These are phyloP conservation scores for Fusarium sp. DNA, from an alignment of 2,329 filamentous ascomycete species.

Conservation along the genomic window DNA sequence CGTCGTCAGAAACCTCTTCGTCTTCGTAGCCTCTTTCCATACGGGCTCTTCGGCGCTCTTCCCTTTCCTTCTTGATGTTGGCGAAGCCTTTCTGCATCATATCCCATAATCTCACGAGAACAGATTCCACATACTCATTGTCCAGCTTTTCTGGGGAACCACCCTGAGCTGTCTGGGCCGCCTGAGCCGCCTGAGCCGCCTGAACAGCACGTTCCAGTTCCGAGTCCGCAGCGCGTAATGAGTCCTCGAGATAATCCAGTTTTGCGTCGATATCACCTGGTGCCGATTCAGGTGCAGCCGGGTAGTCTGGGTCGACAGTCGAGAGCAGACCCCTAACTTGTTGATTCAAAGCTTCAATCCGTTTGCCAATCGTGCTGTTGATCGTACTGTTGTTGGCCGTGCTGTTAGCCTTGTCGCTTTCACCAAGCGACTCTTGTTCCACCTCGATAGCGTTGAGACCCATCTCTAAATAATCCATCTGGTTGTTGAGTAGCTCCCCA, in stretches of 20 bases:
- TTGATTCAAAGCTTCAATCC: constrained; percentile 71
- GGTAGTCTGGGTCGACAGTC: constrained; percentile 59
- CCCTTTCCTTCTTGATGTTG: constrained; percentile 64
- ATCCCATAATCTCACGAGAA: constrained; percentile 67
- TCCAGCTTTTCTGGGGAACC: constrained; percentile 43
- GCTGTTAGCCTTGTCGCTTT: constrained; percentile 54
- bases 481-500: constrained; percentile 61
- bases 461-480: constrained; percentile 78
- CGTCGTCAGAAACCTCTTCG: constrained; percentile 71
- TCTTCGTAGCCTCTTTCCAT: constrained; percentile 67
- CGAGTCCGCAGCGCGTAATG: constrained; percentile 62
- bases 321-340: constrained; percentile 70
- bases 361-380: constrained; percentile 57
- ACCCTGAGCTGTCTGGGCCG: constrained; percentile 45
- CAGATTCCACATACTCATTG: constrained; percentile 65
- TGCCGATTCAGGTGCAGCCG: constrained; percentile 67
- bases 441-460: constrained; percentile 70
- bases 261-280: constrained; percentile 73
- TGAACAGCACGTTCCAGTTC: constrained; percentile 53
- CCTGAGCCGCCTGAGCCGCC: constrained; percentile 45
- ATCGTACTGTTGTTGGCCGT: constrained; percentile 31
- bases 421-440: constrained; percentile 60
- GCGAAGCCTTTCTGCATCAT: constrained; percentile 64
- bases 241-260: constrained; percentile 73
- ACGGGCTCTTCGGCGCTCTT: constrained; percentile 63